These are phyloP conservation scores for Pseudohalonectria lignicola DNA, from an alignment of 2,329 filamentous ascomycete genomes.

Conservation along the genomic window DNA sequence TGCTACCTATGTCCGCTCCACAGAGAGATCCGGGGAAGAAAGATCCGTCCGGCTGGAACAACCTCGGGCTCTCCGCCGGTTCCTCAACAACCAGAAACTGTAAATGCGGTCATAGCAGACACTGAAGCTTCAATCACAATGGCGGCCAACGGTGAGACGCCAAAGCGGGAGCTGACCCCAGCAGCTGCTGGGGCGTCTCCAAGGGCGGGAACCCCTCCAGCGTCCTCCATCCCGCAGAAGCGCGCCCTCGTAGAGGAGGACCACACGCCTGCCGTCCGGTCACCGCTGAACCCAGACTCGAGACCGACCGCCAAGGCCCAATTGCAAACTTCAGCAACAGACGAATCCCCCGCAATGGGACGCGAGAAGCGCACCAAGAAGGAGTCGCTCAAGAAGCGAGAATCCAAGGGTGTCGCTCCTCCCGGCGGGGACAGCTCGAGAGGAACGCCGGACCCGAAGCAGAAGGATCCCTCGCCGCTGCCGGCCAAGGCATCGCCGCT, in stretches of 20 bases:
- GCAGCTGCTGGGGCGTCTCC: slow-evolving; percentile 11
- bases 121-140: slow-evolving; percentile 10
- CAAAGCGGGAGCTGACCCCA: slow-evolving; percentile 11
- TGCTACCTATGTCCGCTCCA: too few relatives aligned
- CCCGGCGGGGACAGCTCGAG: slow-evolving; percentile 30
- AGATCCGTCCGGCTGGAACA: too few relatives aligned
- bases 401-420: slow-evolving; percentile 38
- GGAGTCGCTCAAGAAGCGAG: slow-evolving; percentile 57
- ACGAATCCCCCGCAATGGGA: slow-evolving; percentile 23
- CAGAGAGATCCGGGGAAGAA: too few relatives aligned
- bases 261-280: slow-evolving; percentile 60
- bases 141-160: slow-evolving; percentile 11
- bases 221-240: slow-evolving; percentile 50
- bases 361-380: slow-evolving; percentile 51
- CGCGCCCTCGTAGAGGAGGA: slow-evolving; percentile 52
- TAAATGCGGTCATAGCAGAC: too few relatives aligned
- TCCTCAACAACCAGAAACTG: too few relatives aligned
- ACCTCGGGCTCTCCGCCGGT: too few relatives aligned
- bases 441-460: slow-evolving; percentile 46
- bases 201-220: slow-evolving; percentile 3
- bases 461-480: slow-evolving; percentile 25
- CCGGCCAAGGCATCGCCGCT: slow-evolving; percentile 29
- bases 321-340: slow-evolving; percentile 7
- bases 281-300: slow-evolving; percentile 61
- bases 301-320: slow-evolving; percentile 11